Evolutionary conservation across 768 basidiomycete genomes (phyloP), one percentile per base, ranked within the genome.

Genomic region (Termitomyces sp.): DNA sequence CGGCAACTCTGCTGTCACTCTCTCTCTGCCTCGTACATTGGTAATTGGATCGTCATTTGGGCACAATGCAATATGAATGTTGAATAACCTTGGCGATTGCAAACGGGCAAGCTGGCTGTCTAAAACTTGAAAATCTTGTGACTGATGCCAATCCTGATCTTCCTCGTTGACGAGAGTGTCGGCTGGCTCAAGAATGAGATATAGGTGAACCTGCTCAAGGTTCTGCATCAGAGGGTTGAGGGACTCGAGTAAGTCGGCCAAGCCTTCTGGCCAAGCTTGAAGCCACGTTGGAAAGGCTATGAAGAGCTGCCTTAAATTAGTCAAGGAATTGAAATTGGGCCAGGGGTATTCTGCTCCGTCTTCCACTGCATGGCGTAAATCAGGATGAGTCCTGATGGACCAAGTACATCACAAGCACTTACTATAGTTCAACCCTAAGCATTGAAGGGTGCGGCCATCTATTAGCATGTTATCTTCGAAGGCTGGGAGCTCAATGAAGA

Each of bases 271-370:
- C 57, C 57, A 58, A 16, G 24, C 36, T 26, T 1, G 0, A 34
- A 42, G 24, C 57, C 57, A 58, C 1, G 52, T 53, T 10, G 44
- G 51, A 41, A 53, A 58, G 24, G 24, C 46, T 18, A 58, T 46
- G 5, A 48, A n/a, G 29, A 58, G 52, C 37, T 42, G 24, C 36
- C 12, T 41, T 6, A 58, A 8, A 22, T 42, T 31, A 43, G 31
- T 20, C 36, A 58, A 48, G 27, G 46, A 36, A 18, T 24, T 10
- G 14, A 58, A 58, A 26, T 9, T n/a, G 20, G 52, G 57, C 27
- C 27, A 24, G 8, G 24, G 5, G 37, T 12, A 13, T 3, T 57
- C 42, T 20, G 20, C n/a, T 22, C n/a, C 34, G 18, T 50, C 12
- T 46, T 57, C 56, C 56, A 57, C 56, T 57, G 34, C 26, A 27